These are phyloP conservation scores for Castanea sativa DNA, from an alignment of 306 rosid genomes.

Conservation along the genomic window DNA sequence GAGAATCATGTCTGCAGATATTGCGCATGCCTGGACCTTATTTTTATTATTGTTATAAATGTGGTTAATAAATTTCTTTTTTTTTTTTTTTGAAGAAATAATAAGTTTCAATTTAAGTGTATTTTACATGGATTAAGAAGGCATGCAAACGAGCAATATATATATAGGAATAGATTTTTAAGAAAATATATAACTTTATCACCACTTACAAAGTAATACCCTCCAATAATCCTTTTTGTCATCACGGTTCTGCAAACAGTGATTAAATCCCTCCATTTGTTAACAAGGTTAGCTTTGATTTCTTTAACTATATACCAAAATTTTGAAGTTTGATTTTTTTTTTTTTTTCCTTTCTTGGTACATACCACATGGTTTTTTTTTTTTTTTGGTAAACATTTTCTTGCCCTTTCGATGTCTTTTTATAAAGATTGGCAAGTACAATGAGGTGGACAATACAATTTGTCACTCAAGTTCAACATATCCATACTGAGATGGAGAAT, in stretches of 20 bases:
- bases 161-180: too few relatives aligned
- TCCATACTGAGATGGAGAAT: slow-evolving; percentile 29
- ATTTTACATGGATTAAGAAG: too few relatives aligned
- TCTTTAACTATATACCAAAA: neutral
- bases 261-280: neutral
- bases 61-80: too few relatives aligned
- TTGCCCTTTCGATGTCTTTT: neutral
- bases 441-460: too few relatives aligned
- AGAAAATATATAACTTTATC: too few relatives aligned
- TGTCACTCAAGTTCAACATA: neutral
- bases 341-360: neutral
- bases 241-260: neutral
- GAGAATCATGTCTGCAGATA: too few relatives aligned
- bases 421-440: too few relatives aligned
- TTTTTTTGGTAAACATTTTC: neutral
- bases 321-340: neutral
- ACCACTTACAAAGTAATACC: neutral
- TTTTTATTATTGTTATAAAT: too few relatives aligned
- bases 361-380: neutral
- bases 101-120: too few relatives aligned
- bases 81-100: too few relatives aligned
- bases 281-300: neutral
- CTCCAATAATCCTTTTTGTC: neutral
- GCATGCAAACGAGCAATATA: too few relatives aligned
- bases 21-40: too few relatives aligned